Conservation (phyloP, 1,284 basidiomycete genomes). For the Rhizoctonia solani region DNA sequence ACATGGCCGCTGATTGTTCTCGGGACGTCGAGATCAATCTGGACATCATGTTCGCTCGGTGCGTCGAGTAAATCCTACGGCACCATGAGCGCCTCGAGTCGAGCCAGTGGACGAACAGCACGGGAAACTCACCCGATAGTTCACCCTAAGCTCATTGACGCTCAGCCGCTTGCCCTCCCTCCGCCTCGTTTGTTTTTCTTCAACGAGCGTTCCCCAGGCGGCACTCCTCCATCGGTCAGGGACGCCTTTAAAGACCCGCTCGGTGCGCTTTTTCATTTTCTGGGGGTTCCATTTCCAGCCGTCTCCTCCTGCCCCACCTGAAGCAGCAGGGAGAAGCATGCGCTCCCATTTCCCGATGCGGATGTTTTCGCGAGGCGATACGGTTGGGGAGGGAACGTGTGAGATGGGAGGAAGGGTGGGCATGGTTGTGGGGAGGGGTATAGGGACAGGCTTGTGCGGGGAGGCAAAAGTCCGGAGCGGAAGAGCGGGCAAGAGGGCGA, state of each 20-base stretch:
- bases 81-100: too few relatives aligned
- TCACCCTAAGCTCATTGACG: slow-evolving; percentile 44
- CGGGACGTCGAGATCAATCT: slow-evolving; percentile 98
- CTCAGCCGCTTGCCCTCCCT: slow-evolving; percentile 34
- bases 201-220: slow-evolving; percentile 80
- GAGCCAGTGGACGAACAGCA: too few relatives aligned
- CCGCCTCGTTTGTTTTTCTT: too few relatives aligned
- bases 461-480: slow-evolving; percentile 67
- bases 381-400: slow-evolving; percentile 37
- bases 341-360: slow-evolving; percentile 86
- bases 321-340: slow-evolving; percentile 72
- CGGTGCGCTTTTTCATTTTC: slow-evolving; percentile 49
- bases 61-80: slow-evolving; percentile 69
- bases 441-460: slow-evolving; percentile 52
- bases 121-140: too few relatives aligned
- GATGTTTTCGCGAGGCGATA: slow-evolving; percentile 60
- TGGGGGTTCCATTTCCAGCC: slow-evolving; percentile 48
- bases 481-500: slow-evolving; percentile 66
- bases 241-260: slow-evolving; percentile 91
- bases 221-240: slow-evolving; percentile 95
- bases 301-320: slow-evolving; percentile 76
- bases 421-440: slow-evolving; percentile 48
- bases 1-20: slow-evolving; percentile 95
- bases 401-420: slow-evolving; percentile 53
- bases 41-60: slow-evolving; percentile 88